Evolutionary conservation across 768 basidiomycete species (phyloP), one percentile per base, ranked within the genome.

Genomic region (Rhodotorula babjevae): DNA sequence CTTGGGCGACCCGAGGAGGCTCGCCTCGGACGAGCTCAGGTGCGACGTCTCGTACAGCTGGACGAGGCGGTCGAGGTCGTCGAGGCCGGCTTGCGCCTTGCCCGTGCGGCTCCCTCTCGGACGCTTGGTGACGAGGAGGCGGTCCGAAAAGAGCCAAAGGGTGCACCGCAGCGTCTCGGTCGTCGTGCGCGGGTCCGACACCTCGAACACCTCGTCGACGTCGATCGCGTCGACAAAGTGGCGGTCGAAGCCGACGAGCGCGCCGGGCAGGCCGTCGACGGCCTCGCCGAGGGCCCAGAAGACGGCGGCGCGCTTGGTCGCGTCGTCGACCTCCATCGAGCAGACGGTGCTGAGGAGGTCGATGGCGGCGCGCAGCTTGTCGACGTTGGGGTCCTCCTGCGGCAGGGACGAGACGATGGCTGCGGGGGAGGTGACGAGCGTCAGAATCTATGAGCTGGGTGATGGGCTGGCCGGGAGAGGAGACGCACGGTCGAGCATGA

Each of bases 61-160:
- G n/a, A 82, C 86, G 46, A 90, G 79, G 79, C 86, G 90, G 61
- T 93, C 91, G 23, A 90, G 81, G 36, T 90, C 88, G 75, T 92
- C 90, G 65, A 95, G 81, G 1, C 93, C 92, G 9, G 90, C 81
- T 21, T 80, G 77, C 46, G 76, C 78, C 9, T 79, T 70, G 2
- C 82, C 82, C 3, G 78, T 77, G 47, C 79, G 66, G 2, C 78
- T 68, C 25, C 76, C 71, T 0, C 78, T 77, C 23, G 82, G 90
- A 40, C 96, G 86, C 82, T 97, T 97, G 60, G 88, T 90, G 71
- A 99, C 87, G 80, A 98, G 85, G 31, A 99, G 83, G 78, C 92
- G 92, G 82, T 99, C 95, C 73, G 93, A 90, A 79, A 99, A 98
- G 59, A 99, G 84, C 80, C 98, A 90, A 42, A 99, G 82, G 5